phyloP scores from a whole-genome alignment of 768 basidiomycete species.

The Daedaleopsis sinensis region DNA sequence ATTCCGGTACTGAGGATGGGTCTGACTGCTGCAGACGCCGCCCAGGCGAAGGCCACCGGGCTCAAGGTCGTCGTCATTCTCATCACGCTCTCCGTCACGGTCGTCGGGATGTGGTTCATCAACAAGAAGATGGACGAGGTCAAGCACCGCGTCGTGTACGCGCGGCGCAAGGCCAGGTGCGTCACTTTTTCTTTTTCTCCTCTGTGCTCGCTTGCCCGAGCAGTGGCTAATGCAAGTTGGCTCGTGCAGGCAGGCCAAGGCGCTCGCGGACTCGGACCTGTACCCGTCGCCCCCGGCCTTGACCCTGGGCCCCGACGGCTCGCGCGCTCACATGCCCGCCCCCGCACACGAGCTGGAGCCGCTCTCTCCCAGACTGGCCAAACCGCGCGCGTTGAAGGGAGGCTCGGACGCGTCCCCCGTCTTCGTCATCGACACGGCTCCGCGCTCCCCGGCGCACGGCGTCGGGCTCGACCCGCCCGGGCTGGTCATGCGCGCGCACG shows the following conservation, averaged over 20 bases:
- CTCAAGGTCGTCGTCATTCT: slow-evolving; percentile 69
- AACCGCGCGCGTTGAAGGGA: too few relatives aligned
- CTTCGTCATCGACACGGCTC: too few relatives aligned
- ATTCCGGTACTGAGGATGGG: neutral
- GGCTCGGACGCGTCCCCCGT: too few relatives aligned
- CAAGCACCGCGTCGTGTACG: slow-evolving; percentile 66
- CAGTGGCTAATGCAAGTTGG: too few relatives aligned
- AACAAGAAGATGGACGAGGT: slow-evolving; percentile 64
- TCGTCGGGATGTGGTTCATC: slow-evolving; percentile 83
- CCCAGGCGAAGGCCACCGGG: slow-evolving; percentile 46
- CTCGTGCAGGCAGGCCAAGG: neutral
- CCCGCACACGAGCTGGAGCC: too few relatives aligned
- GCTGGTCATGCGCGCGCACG: too few relatives aligned
- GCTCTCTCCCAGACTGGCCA: too few relatives aligned
- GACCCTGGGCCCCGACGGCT: too few relatives aligned
- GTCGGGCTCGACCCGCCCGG: too few relatives aligned
- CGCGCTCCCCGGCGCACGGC: too few relatives aligned
- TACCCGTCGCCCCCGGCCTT: too few relatives aligned
- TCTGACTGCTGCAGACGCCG: slow-evolving; percentile 34
- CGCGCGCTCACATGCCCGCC: too few relatives aligned
- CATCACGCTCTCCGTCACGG: slow-evolving; percentile 68
- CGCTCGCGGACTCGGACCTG: neutral
- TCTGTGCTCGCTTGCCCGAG: neutral
- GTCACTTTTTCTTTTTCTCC: neutral
- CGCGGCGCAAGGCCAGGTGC: slow-evolving; percentile 65